Percentiles rank a stretch among this genome's conserved stretches.
Evolutionary conservation across 768 basidiomycete species (phyloP).

Genomic region (Suillus sp.): DNA sequence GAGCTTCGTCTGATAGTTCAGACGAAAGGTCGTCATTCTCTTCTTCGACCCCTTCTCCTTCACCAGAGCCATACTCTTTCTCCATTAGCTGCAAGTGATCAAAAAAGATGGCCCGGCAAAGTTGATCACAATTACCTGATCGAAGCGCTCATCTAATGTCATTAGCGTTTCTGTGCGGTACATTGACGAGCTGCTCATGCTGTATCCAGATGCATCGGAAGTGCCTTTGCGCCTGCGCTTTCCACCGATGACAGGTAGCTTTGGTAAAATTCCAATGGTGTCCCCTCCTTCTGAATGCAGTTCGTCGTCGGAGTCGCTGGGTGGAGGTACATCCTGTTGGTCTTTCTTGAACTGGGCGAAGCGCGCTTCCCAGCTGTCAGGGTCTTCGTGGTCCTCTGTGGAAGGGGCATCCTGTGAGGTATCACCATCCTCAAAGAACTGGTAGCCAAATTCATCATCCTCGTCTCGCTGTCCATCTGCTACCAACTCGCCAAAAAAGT

Average conservation of each 20-base stretch:
- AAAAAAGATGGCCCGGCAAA: constrained; percentile 3
- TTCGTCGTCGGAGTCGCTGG: constrained; percentile 52
- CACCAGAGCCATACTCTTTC: constrained; percentile 71
- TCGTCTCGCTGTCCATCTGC: constrained; percentile 65
- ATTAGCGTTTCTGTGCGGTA: constrained; percentile 87
- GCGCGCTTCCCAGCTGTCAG: constrained; percentile 70
- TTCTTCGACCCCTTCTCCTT: constrained; percentile 47
- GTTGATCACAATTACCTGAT: constrained; percentile 61
- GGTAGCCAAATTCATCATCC: constrained; percentile 64
- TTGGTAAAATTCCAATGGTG: constrained; percentile 75
- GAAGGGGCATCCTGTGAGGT: constrained; percentile 24
- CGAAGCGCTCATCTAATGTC: constrained; percentile 90
- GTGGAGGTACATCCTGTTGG: constrained; percentile 30
- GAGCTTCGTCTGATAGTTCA: constrained; percentile 49
- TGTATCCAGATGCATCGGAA: constrained; percentile 91
- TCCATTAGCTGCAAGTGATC: constrained; percentile 59
- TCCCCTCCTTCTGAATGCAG: constrained; percentile 71
- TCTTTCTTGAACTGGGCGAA: constrained; percentile 79
- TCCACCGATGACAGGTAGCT: constrained; percentile 78
- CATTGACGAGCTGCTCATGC: constrained; percentile 98
- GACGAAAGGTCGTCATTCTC: constrained; percentile 43
- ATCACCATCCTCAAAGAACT: constrained; percentile 57
- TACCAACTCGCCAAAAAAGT: constrained; percentile 77
- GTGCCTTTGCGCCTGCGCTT: constrained; percentile 70
- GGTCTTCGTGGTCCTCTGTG: constrained; percentile 37